phyloP scores from a whole-genome alignment of 1,139 yeast genomes.

The Pichia inconspicua region DNA sequence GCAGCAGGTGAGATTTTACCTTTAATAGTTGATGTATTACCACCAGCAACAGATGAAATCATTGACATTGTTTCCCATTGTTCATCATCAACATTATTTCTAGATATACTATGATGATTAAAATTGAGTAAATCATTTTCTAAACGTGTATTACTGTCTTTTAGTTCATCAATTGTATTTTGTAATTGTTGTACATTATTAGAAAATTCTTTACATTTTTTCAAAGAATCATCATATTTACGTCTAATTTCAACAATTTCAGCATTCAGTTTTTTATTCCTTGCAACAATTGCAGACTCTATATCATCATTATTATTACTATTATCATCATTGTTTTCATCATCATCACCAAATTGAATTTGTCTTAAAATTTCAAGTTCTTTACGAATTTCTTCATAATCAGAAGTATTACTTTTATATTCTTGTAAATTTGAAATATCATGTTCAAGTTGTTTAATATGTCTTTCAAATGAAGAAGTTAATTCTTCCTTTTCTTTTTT shows the following conservation, averaged over 20 bases:
- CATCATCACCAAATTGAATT: slow-evolving; percentile 56
- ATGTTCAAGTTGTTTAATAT: slow-evolving; percentile 37
- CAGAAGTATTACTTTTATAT: slow-evolving; percentile 41
- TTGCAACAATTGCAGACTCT: slow-evolving; percentile 46
- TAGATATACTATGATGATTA: slow-evolving; percentile 32
- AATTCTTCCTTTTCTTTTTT: slow-evolving; percentile 28
- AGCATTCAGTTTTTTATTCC: slow-evolving; percentile 53
- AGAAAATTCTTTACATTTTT: slow-evolving; percentile 28
- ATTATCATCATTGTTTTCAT: slow-evolving; percentile 6
- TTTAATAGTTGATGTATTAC: slow-evolving; percentile 17
- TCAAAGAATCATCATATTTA: slow-evolving; percentile 37
- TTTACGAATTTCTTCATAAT: slow-evolving; percentile 70
- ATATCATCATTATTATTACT: slow-evolving; percentile 17
- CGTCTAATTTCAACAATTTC: slow-evolving; percentile 55
- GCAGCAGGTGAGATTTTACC: slow-evolving; percentile 42
- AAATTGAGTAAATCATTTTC: slow-evolving; percentile 61
- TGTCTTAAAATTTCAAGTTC: slow-evolving; percentile 67
- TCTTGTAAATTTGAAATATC: slow-evolving; percentile 47
- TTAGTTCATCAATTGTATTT: slow-evolving; percentile 32
- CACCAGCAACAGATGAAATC: slow-evolving; percentile 47
- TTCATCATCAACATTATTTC: slow-evolving; percentile 23
- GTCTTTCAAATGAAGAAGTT: slow-evolving; percentile 28
- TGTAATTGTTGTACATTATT: slow-evolving; percentile 36
- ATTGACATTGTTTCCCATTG: slow-evolving; percentile 62
- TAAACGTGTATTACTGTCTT: slow-evolving; percentile 46